Percentiles rank a stretch among this genome's conserved stretches.
These are phyloP conservation scores for Perilla frutescens DNA, from an alignment of 257 asterid species.

Conservation along the genomic window DNA sequence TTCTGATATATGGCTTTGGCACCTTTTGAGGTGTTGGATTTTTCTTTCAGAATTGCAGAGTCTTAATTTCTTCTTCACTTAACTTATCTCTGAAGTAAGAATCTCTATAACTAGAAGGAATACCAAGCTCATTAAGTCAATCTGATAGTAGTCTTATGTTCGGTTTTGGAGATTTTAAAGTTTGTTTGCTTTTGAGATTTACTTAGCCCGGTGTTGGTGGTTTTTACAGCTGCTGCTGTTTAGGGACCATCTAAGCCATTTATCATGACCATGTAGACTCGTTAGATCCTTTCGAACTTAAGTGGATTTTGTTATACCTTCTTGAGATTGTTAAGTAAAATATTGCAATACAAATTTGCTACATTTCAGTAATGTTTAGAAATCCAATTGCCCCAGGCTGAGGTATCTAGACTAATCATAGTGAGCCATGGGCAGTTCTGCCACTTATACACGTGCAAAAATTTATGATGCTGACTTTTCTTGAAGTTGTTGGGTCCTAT, in stretches of 20 bases:
- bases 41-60: not conserved
- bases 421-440: not conserved
- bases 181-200: not conserved
- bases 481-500: not conserved
- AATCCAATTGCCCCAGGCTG: not conserved
- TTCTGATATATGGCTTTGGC: too few species aligned
- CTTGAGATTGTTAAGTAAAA: too few species aligned
- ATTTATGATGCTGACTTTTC: not conserved
- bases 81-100: not conserved
- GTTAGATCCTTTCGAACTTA: not conserved
- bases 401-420: not conserved
- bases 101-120: slow-evolving; percentile 13
- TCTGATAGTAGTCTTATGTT: not conserved
- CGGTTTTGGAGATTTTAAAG: not conserved
- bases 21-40: too few species aligned
- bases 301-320: too few species aligned
- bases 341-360: too few species aligned
- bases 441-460: not conserved
- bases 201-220: not conserved
- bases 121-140: slow-evolving; percentile 4
- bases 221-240: too few species aligned
- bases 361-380: not conserved
- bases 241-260: too few species aligned
- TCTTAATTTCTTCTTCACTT: not conserved
- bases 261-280: not conserved